Base-by-base conservation (phyloP, 2,329 filamentous ascomycete genomes). In the Iodosphaeria phyllophila region DNA sequence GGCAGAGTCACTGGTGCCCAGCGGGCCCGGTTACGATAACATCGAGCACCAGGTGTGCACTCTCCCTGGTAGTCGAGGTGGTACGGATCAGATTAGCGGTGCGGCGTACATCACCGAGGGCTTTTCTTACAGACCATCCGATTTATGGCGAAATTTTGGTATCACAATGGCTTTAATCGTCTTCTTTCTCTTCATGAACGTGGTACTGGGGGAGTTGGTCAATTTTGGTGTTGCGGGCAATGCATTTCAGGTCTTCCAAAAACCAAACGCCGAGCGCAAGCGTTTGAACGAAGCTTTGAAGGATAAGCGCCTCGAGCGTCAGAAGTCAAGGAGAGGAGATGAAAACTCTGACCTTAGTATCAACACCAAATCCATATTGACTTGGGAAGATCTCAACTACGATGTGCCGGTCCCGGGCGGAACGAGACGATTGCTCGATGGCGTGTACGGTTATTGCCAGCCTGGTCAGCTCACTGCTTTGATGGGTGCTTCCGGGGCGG, bases 381-480 rank as follows among this genome's bases (percentile, higher is more conserved):
- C 83, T 1, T 92, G 82, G 76, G 77, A 86, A 43, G 60, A 77
- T 34, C 68, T 93, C 31, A 79, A 74, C 41, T 92, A 92, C 43
- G 67, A 74, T 30, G 69, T 75, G 0, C 67, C 67, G 0, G 58
- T 69, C 4, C 54, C 64, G 0, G 60, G 58, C 4, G 66, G 64
- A 3, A 61, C 54, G 4, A 55, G 63, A 7, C 58, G 60, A 4
- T 56, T 73, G 5, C 56, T 73, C 2, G 57, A 59, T 40, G 50
- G 56, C 20, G 51, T 69, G 2, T 63, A 52, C 28, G 83, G 73
- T 3, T 86, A 74, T 36, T 76, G 83, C 25, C 70, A 74, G 32
- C 78, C 78, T 2, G 78, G 79, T 18, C 67, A 74, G 37, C 58
- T 86, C 7, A 84, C 76, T 3, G 77, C 78, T 3, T 54, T 89